Evolutionary conservation across 257 asterid species (phyloP), one percentile per base, ranked within the genome.

Genomic region (Scutellaria minor): DNA sequence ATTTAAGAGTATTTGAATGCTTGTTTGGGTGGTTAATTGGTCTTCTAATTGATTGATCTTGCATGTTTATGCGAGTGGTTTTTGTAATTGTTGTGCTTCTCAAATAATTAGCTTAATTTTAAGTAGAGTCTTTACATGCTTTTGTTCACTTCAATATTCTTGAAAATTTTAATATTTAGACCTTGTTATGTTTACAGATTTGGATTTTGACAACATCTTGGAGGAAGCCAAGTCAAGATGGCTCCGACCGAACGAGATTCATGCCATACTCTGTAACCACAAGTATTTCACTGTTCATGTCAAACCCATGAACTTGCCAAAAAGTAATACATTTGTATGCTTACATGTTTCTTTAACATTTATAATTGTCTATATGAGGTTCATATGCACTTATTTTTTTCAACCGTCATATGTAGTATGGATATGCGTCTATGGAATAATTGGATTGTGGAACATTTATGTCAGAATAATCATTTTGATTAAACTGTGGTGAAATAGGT

Each of bases 241-340:
- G 99, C 92, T 94, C 66, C 77, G 99, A 57, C 98, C 99, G 2
- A 94, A 94, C 51, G 99, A 94, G 88, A 94, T 94, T 74, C 88
- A 94, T 75, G 99, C 99, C 27, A 79, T 94, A 67, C 93, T 94
- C 68, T 83, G 88, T 78, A 94, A 94, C 88, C 72, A 75, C 85
- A 88, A 86, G 77, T 70, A 82, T 61, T 94, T 94, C 80, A 76
- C 81, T 69, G 87, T 94, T 78, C 75, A 78, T 71, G 99, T 94
- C 83, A 94, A 87, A 82, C 99, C 99, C 67, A 83, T 88, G 78
- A 89, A 76, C 81, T 83, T 94, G 80, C 99, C 99, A 66, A 76
- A 77, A 84, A 88, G 99, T 94, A 90, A 84, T 73, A 35, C 68
- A 55, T 79, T 63, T 73, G 68, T 69, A 71, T 40, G 73, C 48